Conservation (phyloP, 2,329 filamentous ascomycete species). For the Plenodomus tracheiphilus region DNA sequence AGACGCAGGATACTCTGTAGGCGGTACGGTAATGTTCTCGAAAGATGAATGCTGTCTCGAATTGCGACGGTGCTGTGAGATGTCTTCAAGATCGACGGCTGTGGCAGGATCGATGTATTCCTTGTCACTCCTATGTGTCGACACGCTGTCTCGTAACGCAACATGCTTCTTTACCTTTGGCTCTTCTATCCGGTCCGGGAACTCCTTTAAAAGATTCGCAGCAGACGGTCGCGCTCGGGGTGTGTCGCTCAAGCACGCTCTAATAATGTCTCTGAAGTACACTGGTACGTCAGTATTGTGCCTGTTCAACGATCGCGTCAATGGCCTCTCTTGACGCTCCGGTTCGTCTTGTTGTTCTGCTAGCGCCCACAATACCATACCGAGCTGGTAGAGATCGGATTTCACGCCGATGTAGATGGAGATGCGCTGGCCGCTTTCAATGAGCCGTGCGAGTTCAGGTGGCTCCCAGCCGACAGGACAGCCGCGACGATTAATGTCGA, state of each 20-base stretch:
- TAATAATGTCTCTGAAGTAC: constrained; percentile 78
- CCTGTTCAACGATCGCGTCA: constrained; percentile 39
- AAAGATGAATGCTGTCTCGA: constrained; percentile 35
- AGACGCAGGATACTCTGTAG: constrained; percentile 50
- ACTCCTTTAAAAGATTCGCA: constrained; percentile 62
- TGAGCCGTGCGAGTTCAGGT: constrained; percentile 82
- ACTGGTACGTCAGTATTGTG: constrained; percentile 62
- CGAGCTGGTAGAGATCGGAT: constrained; percentile 92
- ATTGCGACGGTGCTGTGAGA: constrained; percentile 36
- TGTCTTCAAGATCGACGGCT: constrained; percentile 50
- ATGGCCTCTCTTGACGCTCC: constrained; percentile 74
- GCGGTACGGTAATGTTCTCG: constrained; percentile 39
- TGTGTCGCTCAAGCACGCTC: constrained; percentile 73
- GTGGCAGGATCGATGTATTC: constrained; percentile 53
- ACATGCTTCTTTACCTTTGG: constrained; percentile 16
- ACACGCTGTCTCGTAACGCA: constrained; percentile 38
- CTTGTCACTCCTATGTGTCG: constrained; percentile 49
- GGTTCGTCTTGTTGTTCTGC: constrained; percentile 89
- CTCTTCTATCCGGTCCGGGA: constrained; percentile 30
- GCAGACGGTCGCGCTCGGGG: constrained; percentile 76
- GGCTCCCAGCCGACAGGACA: constrained; percentile 98
- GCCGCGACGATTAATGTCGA: constrained; percentile 96
- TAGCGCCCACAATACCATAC: constrained; percentile 95
- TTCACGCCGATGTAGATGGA: constrained; percentile 98
- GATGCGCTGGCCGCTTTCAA: constrained; percentile 86